Evolutionary conservation across 495 filamentous ascomycete genomes (phyloP).

Genomic region (Halenospora varia): DNA sequence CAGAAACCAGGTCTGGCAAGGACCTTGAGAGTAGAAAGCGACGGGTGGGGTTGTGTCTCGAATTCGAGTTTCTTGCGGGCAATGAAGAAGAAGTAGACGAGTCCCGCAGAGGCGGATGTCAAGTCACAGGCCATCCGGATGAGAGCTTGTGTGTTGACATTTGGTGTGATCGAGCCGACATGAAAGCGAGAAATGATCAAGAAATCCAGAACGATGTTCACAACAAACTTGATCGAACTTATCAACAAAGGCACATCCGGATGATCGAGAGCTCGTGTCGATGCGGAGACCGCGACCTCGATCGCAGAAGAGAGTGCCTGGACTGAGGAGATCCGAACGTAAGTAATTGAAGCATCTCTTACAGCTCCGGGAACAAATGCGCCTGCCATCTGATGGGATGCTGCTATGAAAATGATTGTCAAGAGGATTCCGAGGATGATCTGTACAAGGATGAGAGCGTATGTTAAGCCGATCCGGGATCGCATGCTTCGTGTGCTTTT

Average conservation of each 20-base stretch:
- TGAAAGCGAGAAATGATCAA: slow-evolving; percentile 67
- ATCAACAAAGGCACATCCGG: slow-evolving; percentile 72
- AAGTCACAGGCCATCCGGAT: slow-evolving; percentile 61
- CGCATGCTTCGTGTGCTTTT: slow-evolving; percentile 46
- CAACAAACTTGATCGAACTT: slow-evolving; percentile 53
- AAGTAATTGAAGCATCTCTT: slow-evolving; percentile 50
- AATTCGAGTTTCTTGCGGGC: slow-evolving; percentile 13
- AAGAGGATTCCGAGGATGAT: slow-evolving; percentile 52
- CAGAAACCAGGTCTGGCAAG: slow-evolving; percentile 51
- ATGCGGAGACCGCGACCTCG: slow-evolving; percentile 56
- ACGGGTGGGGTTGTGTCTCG: too few relatives aligned
- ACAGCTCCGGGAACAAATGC: slow-evolving; percentile 62
- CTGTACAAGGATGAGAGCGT: slow-evolving; percentile 63
- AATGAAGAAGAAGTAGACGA: slow-evolving; percentile 55
- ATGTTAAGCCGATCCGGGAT: slow-evolving; percentile 53
- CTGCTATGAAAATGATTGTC: slow-evolving; percentile 56
- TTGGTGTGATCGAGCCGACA: slow-evolving; percentile 49
- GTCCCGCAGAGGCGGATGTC: slow-evolving; percentile 49
- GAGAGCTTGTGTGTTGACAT: slow-evolving; percentile 58
- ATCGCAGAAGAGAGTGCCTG: slow-evolving; percentile 57
- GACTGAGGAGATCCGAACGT: slow-evolving; percentile 64
- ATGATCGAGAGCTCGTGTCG: slow-evolving; percentile 63
- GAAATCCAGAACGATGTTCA: slow-evolving; percentile 70
- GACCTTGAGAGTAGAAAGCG: slow-evolving; percentile 31
- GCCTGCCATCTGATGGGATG: slow-evolving; percentile 48